These are phyloP conservation scores for Leccinum ochraceum DNA, from an alignment of 768 basidiomycete species.

Conservation along the genomic window DNA sequence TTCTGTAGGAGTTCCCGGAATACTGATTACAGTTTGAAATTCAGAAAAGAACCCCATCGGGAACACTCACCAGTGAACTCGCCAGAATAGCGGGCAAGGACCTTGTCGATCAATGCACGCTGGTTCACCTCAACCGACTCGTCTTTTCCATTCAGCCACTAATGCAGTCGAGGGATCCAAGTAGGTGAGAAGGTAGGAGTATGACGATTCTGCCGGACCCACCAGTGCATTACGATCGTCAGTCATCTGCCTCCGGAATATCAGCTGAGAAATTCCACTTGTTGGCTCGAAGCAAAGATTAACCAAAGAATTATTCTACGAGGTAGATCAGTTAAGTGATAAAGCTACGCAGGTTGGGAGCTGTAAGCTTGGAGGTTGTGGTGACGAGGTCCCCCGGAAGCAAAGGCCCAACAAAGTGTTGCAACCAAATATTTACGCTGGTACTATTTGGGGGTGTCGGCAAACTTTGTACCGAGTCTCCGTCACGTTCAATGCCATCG, in stretches of 20 bases:
- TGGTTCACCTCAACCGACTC: slow-evolving; percentile 92
- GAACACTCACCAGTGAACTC: slow-evolving; percentile 72
- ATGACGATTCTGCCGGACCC: not conserved
- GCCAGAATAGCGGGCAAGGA: slow-evolving; percentile 92
- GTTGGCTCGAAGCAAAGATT: too few species aligned
- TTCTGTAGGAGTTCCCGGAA: slow-evolving; percentile 92
- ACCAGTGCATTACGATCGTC: slow-evolving; percentile 34
- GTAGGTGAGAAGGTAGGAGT: not conserved
- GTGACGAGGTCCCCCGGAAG: not conserved
- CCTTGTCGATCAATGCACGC: slow-evolving; percentile 95
- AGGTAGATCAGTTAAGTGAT: not conserved
- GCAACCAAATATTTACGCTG: not conserved
- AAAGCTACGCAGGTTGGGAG: not conserved
- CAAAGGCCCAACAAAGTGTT: not conserved
- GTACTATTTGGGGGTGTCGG: too few species aligned
- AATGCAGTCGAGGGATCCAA: not conserved
- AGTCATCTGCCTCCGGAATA: slow-evolving; percentile 18
- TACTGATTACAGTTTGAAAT: slow-evolving; percentile 34
- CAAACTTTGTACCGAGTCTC: too few species aligned
- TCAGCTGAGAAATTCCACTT: not conserved
- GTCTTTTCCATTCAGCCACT: slow-evolving; percentile 66
- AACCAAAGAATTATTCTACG: not conserved
- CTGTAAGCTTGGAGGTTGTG: not conserved
- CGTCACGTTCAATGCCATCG: too few species aligned
- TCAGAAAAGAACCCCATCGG: not conserved